Conservation (phyloP, 441 rosid species). For the Viola pubescens region DNA sequence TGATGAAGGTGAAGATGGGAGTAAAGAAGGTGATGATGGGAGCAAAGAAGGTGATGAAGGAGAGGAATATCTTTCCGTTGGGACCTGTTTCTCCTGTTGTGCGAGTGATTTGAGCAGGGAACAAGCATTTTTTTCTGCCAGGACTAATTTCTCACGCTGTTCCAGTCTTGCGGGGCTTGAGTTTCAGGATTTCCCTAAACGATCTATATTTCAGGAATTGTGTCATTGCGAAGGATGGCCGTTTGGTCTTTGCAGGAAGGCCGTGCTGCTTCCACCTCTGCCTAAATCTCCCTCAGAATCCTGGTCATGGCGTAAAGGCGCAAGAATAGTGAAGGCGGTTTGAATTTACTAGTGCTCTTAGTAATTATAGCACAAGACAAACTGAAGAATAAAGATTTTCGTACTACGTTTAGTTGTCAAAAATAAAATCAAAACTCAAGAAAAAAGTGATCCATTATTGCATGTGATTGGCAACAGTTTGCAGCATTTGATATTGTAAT, state of each 20-base stretch:
- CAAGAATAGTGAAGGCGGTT: conserved; percentile 28
- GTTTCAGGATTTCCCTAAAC: conserved; percentile 30
- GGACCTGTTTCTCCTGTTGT: conserved; percentile 62
- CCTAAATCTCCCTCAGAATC: conserved; percentile 90
- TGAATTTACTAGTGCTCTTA: background rate
- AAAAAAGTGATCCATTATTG: no score
- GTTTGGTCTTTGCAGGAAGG: conserved; percentile 73
- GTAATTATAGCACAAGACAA: background rate
- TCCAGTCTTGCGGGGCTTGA: conserved; percentile 47
- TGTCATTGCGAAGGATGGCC: conserved; percentile 93
- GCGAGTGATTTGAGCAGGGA: conserved; percentile 52
- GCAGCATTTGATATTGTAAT: no score
- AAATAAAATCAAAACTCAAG: no score
- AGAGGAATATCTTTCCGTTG: conserved; percentile 53
- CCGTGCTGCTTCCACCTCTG: conserved; percentile 65
- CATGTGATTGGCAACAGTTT: no score
- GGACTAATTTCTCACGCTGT: conserved; percentile 46
- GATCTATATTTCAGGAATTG: conserved; percentile 51
- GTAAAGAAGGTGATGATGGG: background rate
- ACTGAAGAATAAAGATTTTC: no score
- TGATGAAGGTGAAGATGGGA: conserved; percentile 7
- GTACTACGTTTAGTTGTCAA: no score
- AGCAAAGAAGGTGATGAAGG: conserved; percentile 20
- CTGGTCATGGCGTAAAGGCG: conserved; percentile 73
- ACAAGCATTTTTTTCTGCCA: conserved; percentile 39